Evolutionary conservation across 139 green algal species (phyloP), one percentile per base, ranked within the genome.

Genomic region (Astrephomene gubernaculifera): DNA sequence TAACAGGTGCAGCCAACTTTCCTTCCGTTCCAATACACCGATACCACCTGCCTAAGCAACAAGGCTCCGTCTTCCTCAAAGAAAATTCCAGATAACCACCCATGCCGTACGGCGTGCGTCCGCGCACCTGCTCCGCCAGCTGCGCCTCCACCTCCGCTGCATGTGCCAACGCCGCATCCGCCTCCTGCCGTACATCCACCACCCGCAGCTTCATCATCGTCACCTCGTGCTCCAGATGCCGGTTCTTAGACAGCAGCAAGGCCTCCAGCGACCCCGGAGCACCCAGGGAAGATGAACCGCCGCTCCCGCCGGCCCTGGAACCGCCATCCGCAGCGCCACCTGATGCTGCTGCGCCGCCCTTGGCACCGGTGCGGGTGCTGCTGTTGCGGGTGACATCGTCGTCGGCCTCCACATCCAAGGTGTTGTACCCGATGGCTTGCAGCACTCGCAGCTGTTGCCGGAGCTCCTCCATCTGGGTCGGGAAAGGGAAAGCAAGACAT

Each of bases 151-250:
- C 83, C 43, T 92, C 83, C 22, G 60, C 52, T 60, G 93, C 68
- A 61, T 90, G 86, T 29, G 71, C 63, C 4, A 21, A 22, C n/a
- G 83, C 61, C 12, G 70, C 65, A 17, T 86, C 89, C 29, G 89
- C 81, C 79, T 92, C 69, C 61, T 87, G 68, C 31, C 43, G 82
- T 2, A 71, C 74, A 44, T 92, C 89, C 38, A 87, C 89, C 45
- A 88, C 61, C 31, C 45, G 31, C n/a, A 90, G 54, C 52, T 73
- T 74, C 2, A 64, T 25, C 81, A 63, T 75, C 4, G 45, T 78
- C 7, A 79, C 35, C 88, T 98, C 90, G 87, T 98, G 96, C 91
- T 99, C 96, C 86, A 99, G 84, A 69, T 95, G 94, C 31, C 90
- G 89, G 79, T 92, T 96, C 75, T 98, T 98, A 5, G 89, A 79